These are phyloP conservation scores for Leptomonas seymouri DNA, from an alignment of 208 protist genomes.

Conservation along the genomic window DNA sequence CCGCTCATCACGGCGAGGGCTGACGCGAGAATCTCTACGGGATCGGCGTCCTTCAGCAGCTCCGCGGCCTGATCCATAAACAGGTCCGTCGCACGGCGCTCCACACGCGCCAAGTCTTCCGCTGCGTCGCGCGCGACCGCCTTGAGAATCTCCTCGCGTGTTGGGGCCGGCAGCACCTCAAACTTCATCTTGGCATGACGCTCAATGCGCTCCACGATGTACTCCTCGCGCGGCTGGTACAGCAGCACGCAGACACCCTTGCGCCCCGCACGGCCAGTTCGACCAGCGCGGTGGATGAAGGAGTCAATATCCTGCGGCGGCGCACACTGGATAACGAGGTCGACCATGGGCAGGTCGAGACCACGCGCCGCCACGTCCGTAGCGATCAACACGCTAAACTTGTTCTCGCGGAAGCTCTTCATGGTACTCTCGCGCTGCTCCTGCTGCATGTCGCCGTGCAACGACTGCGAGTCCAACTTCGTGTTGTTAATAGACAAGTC, in stretches of 20 bases:
- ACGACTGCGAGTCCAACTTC: constrained; percentile 94
- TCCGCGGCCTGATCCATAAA: constrained; percentile 90
- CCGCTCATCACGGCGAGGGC: constrained; percentile 92
- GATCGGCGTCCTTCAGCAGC: constrained; percentile 88
- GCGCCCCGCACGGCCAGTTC: constrained; percentile 95
- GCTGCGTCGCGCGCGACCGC: constrained; percentile 83
- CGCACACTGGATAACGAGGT: constrained; percentile 90
- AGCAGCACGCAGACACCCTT: constrained; percentile 91
- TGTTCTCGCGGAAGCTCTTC: constrained; percentile 93
- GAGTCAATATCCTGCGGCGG: constrained; percentile 90
- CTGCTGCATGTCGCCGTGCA: constrained; percentile 97
- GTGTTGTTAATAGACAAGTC: constrained; percentile 90
- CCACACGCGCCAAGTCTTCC: constrained; percentile 88
- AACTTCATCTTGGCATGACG: constrained; percentile 92
- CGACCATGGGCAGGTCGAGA: constrained; percentile 87
- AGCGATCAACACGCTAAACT: constrained; percentile 94
- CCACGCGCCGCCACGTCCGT: constrained; percentile 93
- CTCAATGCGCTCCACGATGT: constrained; percentile 90
- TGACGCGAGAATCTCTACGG: constrained; percentile 84
- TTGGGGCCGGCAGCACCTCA: constrained; percentile 84
- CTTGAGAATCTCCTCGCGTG: constrained; percentile 87
- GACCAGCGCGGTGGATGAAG: constrained; percentile 97
- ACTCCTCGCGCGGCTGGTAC: constrained; percentile 86
- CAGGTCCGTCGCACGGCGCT: constrained; percentile 78
- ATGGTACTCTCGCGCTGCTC: constrained; percentile 93